These are phyloP conservation scores for Pseudocercospora crystallina DNA, from an alignment of 2,329 filamentous ascomycete genomes.

Conservation along the genomic window DNA sequence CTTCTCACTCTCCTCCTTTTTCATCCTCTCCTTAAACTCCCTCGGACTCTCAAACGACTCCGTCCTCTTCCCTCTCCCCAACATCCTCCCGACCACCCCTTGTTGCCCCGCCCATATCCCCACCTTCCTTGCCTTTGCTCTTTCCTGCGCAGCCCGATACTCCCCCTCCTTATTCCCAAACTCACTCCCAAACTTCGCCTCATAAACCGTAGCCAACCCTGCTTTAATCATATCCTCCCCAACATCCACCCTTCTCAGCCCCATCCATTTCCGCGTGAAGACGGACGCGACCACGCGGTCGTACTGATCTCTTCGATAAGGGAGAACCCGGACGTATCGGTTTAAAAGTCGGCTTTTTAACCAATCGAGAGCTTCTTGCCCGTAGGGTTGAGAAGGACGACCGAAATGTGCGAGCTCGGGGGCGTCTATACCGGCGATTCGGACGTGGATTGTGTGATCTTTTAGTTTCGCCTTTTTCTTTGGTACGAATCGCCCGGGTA, in stretches of 20 bases:
- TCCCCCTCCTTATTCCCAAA: constrained; percentile 68
- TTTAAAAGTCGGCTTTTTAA: constrained; percentile 70
- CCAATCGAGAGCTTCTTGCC: constrained; percentile 78
- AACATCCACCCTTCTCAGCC: constrained; percentile 71
- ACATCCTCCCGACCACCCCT: constrained; percentile 39
- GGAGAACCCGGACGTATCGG: constrained; percentile 74
- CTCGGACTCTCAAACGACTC: constrained; percentile 76
- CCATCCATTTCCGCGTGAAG: constrained; percentile 41
- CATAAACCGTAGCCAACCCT: constrained; percentile 87
- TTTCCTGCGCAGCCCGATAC: constrained; percentile 64
- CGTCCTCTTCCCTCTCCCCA: constrained; percentile 49
- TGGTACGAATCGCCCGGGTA: constrained; percentile 20
- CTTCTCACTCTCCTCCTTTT: constrained; percentile 35
- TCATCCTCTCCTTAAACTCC: constrained; percentile 72
- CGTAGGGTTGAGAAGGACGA: constrained; percentile 77
- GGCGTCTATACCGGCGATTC: constrained; percentile 88
- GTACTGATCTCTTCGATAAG: constrained; percentile 88
- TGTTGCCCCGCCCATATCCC: constrained; percentile 63
- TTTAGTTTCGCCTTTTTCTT: constrained; percentile 23
- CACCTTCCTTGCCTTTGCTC: constrained; percentile 41
- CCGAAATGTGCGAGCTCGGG: constrained; percentile 94
- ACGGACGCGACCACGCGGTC: constrained; percentile 86
- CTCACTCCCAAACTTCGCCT: constrained; percentile 85
- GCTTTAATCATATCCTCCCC: constrained; percentile 84
- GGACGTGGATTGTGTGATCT: constrained; percentile 70